phyloP scores from a whole-genome alignment of 352 stramenopile species.

The Phytophthora pistaciae region DNA sequence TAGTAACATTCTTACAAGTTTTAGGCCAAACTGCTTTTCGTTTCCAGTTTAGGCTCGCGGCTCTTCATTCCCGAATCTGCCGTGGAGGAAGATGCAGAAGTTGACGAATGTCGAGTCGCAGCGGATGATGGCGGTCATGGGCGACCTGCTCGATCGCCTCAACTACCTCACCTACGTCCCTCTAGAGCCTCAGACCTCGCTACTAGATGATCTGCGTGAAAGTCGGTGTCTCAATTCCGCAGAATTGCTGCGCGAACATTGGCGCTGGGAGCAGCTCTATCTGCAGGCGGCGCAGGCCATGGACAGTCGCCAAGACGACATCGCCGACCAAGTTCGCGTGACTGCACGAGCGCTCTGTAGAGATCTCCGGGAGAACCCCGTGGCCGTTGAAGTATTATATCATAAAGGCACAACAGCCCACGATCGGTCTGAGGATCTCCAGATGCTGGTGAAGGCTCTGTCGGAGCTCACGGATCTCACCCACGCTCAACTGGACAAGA shows the following conservation, averaged over 20 bases:
- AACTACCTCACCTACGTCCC: slow-evolving; percentile 90
- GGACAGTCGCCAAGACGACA: slow-evolving; percentile 71
- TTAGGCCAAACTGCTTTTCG: neutral
- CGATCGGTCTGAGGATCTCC: slow-evolving; percentile 71
- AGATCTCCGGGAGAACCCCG: slow-evolving; percentile 75
- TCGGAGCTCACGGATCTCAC: slow-evolving; percentile 87
- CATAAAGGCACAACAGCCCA: slow-evolving; percentile 64
- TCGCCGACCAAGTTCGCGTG: slow-evolving; percentile 78
- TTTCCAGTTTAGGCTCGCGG: slow-evolving; percentile 8
- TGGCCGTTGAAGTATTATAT: slow-evolving; percentile 81
- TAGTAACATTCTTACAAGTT: no score
- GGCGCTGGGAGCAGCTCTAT: slow-evolving; percentile 83
- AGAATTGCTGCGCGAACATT: slow-evolving; percentile 76
- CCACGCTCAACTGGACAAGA: slow-evolving; percentile 82
- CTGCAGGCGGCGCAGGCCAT: slow-evolving; percentile 66
- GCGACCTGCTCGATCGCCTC: slow-evolving; percentile 83
- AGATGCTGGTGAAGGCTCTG: slow-evolving; percentile 79
- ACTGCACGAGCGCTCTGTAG: slow-evolving; percentile 74
- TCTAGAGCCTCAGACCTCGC: slow-evolving; percentile 56
- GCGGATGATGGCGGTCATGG: slow-evolving; percentile 89
- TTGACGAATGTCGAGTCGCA: slow-evolving; percentile 91
- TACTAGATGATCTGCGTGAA: slow-evolving; percentile 69
- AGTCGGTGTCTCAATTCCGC: slow-evolving; percentile 68
- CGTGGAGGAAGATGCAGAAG: slow-evolving; percentile 73
- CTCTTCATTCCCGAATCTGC: slow-evolving; percentile 20